Evolutionary conservation across 1,284 basidiomycete genomes (phyloP).

Genomic region (Bjerkandera adusta): DNA sequence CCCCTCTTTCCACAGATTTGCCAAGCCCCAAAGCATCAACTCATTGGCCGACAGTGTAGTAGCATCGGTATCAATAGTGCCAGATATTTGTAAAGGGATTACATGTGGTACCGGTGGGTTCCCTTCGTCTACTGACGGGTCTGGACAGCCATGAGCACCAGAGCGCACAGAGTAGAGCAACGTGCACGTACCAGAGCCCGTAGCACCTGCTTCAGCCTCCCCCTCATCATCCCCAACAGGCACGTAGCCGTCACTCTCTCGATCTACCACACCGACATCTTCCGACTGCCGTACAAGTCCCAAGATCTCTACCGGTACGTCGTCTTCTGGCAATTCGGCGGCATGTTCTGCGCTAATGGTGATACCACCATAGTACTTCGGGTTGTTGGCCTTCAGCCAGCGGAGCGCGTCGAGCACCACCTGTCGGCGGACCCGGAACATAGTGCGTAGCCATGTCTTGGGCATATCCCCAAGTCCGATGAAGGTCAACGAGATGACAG

Average conservation of each 20-base stretch:
- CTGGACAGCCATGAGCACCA: too few species aligned
- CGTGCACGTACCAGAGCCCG: too few species aligned
- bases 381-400: slow-evolving; percentile 34
- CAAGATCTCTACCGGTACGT: slow-evolving; percentile 30
- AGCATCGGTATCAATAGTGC: slow-evolving; percentile 16
- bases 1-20: slow-evolving; percentile 19
- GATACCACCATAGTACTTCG: slow-evolving; percentile 30
- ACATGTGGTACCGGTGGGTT: too few species aligned
- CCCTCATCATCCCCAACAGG: slow-evolving; percentile 15
- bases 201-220: slow-evolving; percentile 1
- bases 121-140: too few species aligned
- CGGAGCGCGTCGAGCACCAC: slow-evolving; percentile 20
- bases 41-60: slow-evolving; percentile 11
- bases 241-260: slow-evolving; percentile 31
- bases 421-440: slow-evolving; percentile 23
- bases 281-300: slow-evolving; percentile 18
- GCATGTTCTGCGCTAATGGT: slow-evolving; percentile 25
- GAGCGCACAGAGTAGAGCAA: too few species aligned
- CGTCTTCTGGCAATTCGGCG: slow-evolving; percentile 28
- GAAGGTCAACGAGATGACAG: slow-evolving; percentile 32
- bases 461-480: slow-evolving; percentile 29
- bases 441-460: slow-evolving; percentile 22
- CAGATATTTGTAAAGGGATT: slow-evolving; percentile 17
- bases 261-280: slow-evolving; percentile 20
- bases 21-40: slow-evolving; percentile 14